Conservation (phyloP, 257 asterid species). For the Orobanche coerulescens region DNA sequence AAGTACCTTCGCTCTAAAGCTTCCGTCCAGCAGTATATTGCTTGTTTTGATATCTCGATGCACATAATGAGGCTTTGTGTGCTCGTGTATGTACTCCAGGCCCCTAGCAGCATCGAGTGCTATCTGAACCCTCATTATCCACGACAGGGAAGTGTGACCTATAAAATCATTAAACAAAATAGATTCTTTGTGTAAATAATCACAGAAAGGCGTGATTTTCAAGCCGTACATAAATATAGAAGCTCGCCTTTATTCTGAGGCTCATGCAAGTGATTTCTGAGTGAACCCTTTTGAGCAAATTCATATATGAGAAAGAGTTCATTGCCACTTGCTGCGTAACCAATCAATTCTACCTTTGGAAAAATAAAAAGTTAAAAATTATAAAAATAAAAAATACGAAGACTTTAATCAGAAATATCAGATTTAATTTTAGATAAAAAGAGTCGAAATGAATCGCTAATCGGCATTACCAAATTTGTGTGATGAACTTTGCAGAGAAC, state of each 20-base stretch:
- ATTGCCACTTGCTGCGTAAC: slow-evolving; percentile 72
- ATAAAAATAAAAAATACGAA: slow-evolving; percentile 20
- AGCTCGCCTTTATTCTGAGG: slow-evolving; percentile 73
- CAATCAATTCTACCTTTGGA: slow-evolving; percentile 90
- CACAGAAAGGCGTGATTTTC: neutral
- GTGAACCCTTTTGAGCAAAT: slow-evolving; percentile 88
- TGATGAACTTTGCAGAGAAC: slow-evolving; percentile 97
- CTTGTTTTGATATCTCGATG: slow-evolving; percentile 94
- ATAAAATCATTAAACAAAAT: no score
- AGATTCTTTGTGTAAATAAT: neutral
- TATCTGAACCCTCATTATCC: slow-evolving; percentile 90
- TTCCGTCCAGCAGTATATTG: slow-evolving; percentile 78
- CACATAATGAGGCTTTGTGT: slow-evolving; percentile 92
- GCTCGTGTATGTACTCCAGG: slow-evolving; percentile 93
- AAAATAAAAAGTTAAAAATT: slow-evolving; percentile 27
- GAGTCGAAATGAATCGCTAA: slow-evolving; percentile 4
- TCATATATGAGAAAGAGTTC: slow-evolving; percentile 87
- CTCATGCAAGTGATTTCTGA: slow-evolving; percentile 80
- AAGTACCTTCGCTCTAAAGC: slow-evolving; percentile 82
- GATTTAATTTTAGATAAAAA: neutral
- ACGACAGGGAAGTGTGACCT: slow-evolving; percentile 84
- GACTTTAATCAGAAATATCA: neutral
- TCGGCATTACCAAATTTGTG: slow-evolving; percentile 70
- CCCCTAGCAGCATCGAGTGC: slow-evolving; percentile 99
- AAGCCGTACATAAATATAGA: neutral